Evolutionary conservation across 192 early-diverging fungal species (phyloP), one percentile per base, ranked within the genome.

Genomic region (Rhizophagus sp.): DNA sequence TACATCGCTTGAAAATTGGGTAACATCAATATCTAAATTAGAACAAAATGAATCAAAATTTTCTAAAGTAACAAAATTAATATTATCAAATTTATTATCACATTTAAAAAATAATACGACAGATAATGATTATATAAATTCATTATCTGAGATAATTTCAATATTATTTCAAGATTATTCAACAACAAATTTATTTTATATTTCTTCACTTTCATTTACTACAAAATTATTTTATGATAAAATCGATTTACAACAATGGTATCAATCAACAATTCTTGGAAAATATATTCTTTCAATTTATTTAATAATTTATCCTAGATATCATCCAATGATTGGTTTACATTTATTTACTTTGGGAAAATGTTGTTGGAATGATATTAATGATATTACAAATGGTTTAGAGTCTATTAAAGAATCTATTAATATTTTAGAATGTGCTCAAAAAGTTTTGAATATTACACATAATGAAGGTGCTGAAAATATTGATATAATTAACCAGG

Each of bases 301-400:
- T 73, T 30, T 89, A 33, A 66, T 89, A 67, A 77, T 83, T 33
- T 89, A 89, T 75, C 85, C 84, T 34, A 76, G 86, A 41, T 85
- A 81, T 79, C 88, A 89, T 74, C 88, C 88, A 19, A 75, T 89
- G 5, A 81, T 87, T 19, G 84, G 82, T 11, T 71, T 88, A 19
- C 88, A 89, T 73, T 81, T 79, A 36, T 83, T 87, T 52, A 84
- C 83, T 27, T 62, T 85, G 49, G 88, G 80, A 36, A 88, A 89
- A 34, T 81, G 86, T 82, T 67, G 83, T 10, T 87, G 86, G 88
- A 89, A 89, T 52, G 84, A 85, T 80, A 57, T 79, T 17, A 89
- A 89, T 52, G 84, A 85, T 80, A 57, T 79, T 17, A 76, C 76
- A 27, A 79, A 72, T 17, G 83, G 81, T 0, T 50, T 24, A n/a